Conservation (phyloP, 2,329 filamentous ascomycete species). For the Aquanectria penicillioides region DNA sequence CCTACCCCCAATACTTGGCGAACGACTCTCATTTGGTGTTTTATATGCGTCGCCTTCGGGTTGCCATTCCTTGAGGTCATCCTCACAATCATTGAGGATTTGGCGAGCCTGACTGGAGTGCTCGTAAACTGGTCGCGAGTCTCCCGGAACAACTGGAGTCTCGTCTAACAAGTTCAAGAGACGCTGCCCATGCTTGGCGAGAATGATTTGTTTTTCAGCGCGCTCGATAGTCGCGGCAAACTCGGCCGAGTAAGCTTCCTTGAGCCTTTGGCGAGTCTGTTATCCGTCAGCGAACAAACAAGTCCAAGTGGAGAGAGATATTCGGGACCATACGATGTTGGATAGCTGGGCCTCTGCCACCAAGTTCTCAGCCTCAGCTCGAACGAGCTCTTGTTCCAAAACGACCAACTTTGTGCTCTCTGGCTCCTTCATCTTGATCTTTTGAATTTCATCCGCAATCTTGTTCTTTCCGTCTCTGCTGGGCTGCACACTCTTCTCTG, state of each 20-base stretch:
- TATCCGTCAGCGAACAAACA: slow-evolving; percentile 27
- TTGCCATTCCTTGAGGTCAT: slow-evolving; percentile 83
- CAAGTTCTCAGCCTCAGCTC: slow-evolving; percentile 93
- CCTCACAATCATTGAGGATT: slow-evolving; percentile 91
- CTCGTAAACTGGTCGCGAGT: slow-evolving; percentile 75
- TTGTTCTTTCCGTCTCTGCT: slow-evolving; percentile 87
- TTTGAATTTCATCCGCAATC: slow-evolving; percentile 91
- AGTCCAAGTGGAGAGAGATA: background rate
- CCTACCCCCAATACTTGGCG: slow-evolving; percentile 41
- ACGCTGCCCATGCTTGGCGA: slow-evolving; percentile 89
- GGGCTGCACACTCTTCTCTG: slow-evolving; percentile 93
- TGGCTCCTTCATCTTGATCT: slow-evolving; percentile 91
- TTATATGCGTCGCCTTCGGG: slow-evolving; percentile 52
- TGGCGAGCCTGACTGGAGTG: slow-evolving; percentile 76
- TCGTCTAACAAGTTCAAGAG: slow-evolving; percentile 90
- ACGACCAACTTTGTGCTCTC: slow-evolving; percentile 82
- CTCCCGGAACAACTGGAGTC: slow-evolving; percentile 87
- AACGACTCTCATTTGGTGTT: slow-evolving; percentile 34
- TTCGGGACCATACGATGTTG: slow-evolving; percentile 76
- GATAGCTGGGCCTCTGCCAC: slow-evolving; percentile 97
- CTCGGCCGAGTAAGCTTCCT: slow-evolving; percentile 91
- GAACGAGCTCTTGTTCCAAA: slow-evolving; percentile 94
- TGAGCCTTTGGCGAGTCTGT: slow-evolving; percentile 92
- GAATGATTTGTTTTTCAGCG: slow-evolving; percentile 94
- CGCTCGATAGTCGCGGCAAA: slow-evolving; percentile 93